Percentiles rank a stretch among this genome's conserved stretches.
phyloP scores from a whole-genome alignment of 108 stramenopile genomes.

The Mediolabrus comicus region DNA sequence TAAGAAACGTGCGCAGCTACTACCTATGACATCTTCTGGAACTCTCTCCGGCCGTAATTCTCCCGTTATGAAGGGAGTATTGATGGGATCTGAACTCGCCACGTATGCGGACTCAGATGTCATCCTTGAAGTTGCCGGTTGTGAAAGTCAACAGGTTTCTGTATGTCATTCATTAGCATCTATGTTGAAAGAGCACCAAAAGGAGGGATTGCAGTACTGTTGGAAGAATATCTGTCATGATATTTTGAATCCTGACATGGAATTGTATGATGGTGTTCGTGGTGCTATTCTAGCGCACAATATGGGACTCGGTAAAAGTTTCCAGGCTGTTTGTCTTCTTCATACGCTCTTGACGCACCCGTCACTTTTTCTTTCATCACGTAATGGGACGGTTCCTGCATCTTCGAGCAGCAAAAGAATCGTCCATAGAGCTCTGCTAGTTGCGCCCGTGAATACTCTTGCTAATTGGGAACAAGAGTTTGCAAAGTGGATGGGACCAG shows the following conservation, averaged over 20 bases:
- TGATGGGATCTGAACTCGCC: constrained; percentile 13
- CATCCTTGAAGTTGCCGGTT: constrained; percentile 23
- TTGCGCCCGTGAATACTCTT: constrained; percentile 54
- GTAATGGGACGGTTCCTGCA: not conserved
- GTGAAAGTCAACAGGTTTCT: constrained; percentile 17
- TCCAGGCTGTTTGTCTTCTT: constrained; percentile 43
- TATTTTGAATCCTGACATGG: constrained; percentile 18
- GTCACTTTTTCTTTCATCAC: constrained; percentile 12
- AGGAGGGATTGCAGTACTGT: constrained; percentile 71
- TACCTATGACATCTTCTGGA: not conserved
- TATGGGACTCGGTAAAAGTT: constrained; percentile 57
- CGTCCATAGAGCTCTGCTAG: constrained; percentile 52
- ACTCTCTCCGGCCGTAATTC: not conserved
- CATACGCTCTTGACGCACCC: constrained; percentile 65
- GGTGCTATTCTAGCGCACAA: constrained; percentile 79
- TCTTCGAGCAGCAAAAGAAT: constrained; percentile 11
- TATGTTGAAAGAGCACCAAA: constrained; percentile 68
- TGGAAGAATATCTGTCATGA: constrained; percentile 66
- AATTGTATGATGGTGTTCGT: constrained; percentile 23
- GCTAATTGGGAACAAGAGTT: constrained; percentile 76
- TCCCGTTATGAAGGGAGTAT: constrained; percentile 7
- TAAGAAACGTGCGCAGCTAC: constrained; percentile 49
- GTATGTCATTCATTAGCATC: constrained; percentile 47
- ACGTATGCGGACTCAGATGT: constrained; percentile 32
- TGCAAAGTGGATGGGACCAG: constrained; percentile 59